Percentiles rank a stretch among this genome's conserved stretches.
phyloP scores from a whole-genome alignment of 1,139 yeast genomes.

The Kazachstania sp. region DNA sequence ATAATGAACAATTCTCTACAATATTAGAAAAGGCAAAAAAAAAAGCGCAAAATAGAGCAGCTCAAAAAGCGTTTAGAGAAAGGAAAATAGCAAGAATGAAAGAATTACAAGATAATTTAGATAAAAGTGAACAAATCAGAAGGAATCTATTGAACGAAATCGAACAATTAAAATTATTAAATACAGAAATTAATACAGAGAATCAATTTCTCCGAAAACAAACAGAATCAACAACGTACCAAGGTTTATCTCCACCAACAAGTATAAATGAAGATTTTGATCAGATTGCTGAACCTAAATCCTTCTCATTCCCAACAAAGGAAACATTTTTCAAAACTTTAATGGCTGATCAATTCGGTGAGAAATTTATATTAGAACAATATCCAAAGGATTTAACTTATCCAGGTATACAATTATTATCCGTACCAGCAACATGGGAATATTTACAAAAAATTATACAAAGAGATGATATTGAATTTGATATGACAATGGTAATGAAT shows the following conservation, averaged over 20 bases:
- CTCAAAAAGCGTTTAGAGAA: conserved; percentile 84
- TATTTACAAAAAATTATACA: conserved; percentile 43
- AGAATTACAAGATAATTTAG: conserved; percentile 55
- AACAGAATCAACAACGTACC: background rate
- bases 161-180: conserved; percentile 40
- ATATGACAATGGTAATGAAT: conserved; percentile 51
- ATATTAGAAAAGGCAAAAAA: conserved; percentile 35
- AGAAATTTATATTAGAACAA: background rate
- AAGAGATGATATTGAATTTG: conserved; percentile 38
- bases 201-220: conserved; percentile 9
- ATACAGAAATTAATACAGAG: conserved; percentile 39
- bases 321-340: conserved; percentile 18
- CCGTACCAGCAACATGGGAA: conserved; percentile 80
- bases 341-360: conserved; percentile 1
- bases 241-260: background rate
- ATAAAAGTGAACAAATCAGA: conserved; percentile 54
- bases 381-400: background rate
- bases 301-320: conserved; percentile 25
- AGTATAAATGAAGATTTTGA: background rate
- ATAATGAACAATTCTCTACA: too few relatives aligned
- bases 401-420: conserved; percentile 36
- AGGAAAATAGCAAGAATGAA: conserved; percentile 69
- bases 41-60: conserved; percentile 82
- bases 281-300: background rate
- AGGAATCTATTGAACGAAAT: conserved; percentile 45